Evolutionary conservation across 225 moss, liverwort and hornwort species (phyloP), one percentile per base, ranked within the genome.

Genomic region (Physcomitrellopsis africana): DNA sequence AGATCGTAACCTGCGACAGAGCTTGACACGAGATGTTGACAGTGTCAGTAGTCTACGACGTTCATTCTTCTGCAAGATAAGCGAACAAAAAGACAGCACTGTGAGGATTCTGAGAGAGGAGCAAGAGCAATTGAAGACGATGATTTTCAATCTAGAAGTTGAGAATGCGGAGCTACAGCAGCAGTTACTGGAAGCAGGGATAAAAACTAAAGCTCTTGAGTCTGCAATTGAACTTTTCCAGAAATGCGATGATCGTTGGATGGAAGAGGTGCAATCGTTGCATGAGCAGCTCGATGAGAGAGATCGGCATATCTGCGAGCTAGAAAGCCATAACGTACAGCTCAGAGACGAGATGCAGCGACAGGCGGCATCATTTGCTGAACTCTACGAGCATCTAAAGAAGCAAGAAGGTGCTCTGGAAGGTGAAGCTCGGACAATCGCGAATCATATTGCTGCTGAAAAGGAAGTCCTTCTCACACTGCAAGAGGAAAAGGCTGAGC

Each of bases 401-500:
- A 72, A 72, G 80, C 80, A 88, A 64, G 87, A 85, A 77, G 68
- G 75, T 51, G 64, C 62, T 8, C 69, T 85, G 19, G 85, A 88
- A 75, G 78, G 80, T 60, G 84, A 88, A 78, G 80, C 82, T 48
- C 77, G 69, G 65, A 51, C 75, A 10, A 58, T 85, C 32, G 77
- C 75, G 17, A 72, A 43, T 62, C 82, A 85, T 60, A 78, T 82
- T 57, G 82, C 85, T 45, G 87, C 85, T 44, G 85, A 85, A 68
- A 72, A 78, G 29, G 80, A 88, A 65, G 61, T 88, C 46, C 65
- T 88, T 19, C 78, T 69, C 41, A 76, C 82, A 60, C 80, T 88
- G 11, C 82, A 80, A 52, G 85, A 88, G 65, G 87, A 88, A 68
- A 88, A 88, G 68, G 47, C 85, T 29, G 83, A 88, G 72, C 82